A percentile compares a stretch with the other conserved stretches of the same genome.
Evolutionary conservation across 306 rosid species (phyloP).

Genomic region (Lotus japonicus): DNA sequence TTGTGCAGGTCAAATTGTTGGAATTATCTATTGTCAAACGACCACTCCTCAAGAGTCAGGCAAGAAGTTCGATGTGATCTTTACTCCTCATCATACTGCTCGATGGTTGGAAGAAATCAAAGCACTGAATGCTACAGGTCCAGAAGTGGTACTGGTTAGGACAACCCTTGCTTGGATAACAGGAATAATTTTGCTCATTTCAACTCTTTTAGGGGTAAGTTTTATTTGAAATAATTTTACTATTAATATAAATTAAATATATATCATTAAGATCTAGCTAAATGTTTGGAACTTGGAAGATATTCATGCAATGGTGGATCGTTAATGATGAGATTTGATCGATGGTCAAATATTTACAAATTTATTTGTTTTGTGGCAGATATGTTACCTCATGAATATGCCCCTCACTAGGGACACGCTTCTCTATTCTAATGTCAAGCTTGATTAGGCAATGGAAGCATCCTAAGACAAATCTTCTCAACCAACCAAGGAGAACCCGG

Average conservation of each 20-base stretch:
- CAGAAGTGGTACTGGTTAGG: constrained; percentile 61
- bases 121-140: constrained; percentile 12
- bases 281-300: background rate
- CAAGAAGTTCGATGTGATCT: constrained; percentile 48
- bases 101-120: constrained; percentile 65
- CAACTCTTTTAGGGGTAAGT: constrained; percentile 91
- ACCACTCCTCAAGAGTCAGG: constrained; percentile 34
- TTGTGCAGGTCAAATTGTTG: constrained; percentile 91
- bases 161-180: constrained; percentile 78
- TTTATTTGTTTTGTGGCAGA: constrained; percentile 35
- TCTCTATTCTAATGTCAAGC: constrained; percentile 81
- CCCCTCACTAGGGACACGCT: constrained; percentile 84
- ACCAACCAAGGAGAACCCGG: constrained; percentile 23
- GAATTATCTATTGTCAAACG: constrained; percentile 52
- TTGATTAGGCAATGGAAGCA: constrained; percentile 45
- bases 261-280: too few species aligned
- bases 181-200: constrained; percentile 71
- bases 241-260: background rate
- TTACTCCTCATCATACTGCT: constrained; percentile 39
- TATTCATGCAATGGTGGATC: background rate
- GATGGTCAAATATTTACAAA: background rate
- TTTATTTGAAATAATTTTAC: background rate
- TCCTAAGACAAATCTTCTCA: constrained; percentile 11
- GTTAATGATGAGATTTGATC: background rate
- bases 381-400: constrained; percentile 63